Percentiles rank a stretch among this genome's conserved stretches.
Evolutionary conservation across 768 basidiomycete species (phyloP).

Genomic region (Cantharellus anzutake): DNA sequence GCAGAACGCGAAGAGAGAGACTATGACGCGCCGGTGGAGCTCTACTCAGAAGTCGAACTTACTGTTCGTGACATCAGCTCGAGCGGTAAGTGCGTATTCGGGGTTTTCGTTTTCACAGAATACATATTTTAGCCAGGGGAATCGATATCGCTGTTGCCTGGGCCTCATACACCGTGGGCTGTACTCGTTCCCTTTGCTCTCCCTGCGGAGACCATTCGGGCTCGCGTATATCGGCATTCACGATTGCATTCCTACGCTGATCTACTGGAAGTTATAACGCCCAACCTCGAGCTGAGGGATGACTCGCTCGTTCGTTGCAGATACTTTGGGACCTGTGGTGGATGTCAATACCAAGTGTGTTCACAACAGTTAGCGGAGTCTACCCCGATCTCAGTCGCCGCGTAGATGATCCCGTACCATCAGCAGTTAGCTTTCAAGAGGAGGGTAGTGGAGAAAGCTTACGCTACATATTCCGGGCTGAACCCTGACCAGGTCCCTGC

Average conservation of each 20-base stretch:
- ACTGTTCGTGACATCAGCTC: constrained; percentile 45
- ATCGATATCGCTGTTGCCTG: constrained; percentile 37
- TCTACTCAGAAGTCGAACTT: constrained; percentile 45
- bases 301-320: constrained; percentile 47
- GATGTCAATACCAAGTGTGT: constrained; percentile 81
- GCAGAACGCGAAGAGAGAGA: constrained; percentile 31
- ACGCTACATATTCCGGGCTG: constrained; percentile 57
- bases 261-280: constrained; percentile 39
- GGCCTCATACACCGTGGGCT: constrained; percentile 46
- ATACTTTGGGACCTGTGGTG: constrained; percentile 79
- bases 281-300: constrained; percentile 51
- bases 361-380: background rate
- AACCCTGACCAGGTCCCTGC: constrained; percentile 36
- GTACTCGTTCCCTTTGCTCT: constrained; percentile 69
- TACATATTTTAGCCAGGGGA: constrained; percentile 29
- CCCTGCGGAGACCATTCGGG: constrained; percentile 63
- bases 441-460: constrained; percentile 71
- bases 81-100: constrained; percentile 26
- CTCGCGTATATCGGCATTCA: constrained; percentile 48
- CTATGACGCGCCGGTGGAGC: constrained; percentile 38
- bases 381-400: constrained; percentile 5
- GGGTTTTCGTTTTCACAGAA: constrained; percentile 4
- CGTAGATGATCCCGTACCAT: constrained; percentile 70
- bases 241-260: constrained; percentile 62
- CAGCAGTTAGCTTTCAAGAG: constrained; percentile 74